A percentile compares a stretch with the other conserved stretches of the same genome.
phyloP scores from a whole-genome alignment of 139 green algal species.

The Asterochloris erici region DNA sequence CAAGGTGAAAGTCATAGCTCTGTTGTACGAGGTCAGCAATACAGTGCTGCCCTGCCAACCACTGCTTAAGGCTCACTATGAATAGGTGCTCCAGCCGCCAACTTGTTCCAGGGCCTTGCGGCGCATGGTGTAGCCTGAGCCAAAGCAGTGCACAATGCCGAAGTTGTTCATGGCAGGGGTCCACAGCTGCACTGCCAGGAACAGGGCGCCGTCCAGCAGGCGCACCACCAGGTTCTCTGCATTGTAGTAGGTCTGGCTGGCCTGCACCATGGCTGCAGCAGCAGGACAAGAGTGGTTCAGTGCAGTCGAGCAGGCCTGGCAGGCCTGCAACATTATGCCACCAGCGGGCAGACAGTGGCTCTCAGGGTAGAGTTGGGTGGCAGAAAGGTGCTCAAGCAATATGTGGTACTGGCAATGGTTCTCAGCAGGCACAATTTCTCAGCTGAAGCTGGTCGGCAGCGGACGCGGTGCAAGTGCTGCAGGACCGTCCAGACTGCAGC shows the following conservation, averaged over 20 bases:
- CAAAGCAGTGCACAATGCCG: not conserved
- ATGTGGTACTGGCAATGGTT: no score
- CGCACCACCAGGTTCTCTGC: not conserved
- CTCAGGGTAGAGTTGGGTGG: no score
- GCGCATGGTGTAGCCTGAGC: not conserved
- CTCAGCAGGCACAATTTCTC: no score
- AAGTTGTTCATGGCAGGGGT: not conserved
- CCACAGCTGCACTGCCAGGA: constrained; percentile 1
- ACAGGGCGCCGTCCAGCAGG: not conserved
- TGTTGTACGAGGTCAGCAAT: not conserved
- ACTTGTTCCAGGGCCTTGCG: not conserved
- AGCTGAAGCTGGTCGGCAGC: no score
- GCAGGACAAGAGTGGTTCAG: not conserved
- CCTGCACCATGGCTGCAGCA: not conserved
- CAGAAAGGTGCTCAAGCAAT: no score
- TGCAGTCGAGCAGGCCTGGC: no score
- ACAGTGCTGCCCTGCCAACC: no score
- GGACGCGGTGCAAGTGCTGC: no score
- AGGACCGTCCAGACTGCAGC: no score
- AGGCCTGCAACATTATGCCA: no score
- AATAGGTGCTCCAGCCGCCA: not conserved
- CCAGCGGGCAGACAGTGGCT: no score
- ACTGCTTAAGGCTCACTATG: no score
- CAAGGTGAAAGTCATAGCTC: not conserved
- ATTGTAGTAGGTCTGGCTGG: constrained; percentile 4